These are phyloP conservation scores for Claviceps cyperi DNA, from an alignment of 2,329 filamentous ascomycete genomes.

Conservation along the genomic window DNA sequence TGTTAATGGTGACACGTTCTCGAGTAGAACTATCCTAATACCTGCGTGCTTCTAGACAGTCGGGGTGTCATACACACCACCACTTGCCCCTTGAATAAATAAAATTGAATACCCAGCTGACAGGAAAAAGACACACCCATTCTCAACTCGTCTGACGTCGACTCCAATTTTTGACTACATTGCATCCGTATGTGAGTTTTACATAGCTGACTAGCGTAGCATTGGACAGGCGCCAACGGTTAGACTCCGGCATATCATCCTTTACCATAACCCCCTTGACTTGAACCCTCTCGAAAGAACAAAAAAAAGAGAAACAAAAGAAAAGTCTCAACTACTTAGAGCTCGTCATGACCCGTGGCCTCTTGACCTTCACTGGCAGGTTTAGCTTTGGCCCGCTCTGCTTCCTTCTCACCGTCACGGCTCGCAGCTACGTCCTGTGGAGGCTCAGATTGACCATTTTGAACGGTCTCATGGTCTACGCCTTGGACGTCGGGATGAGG, in stretches of 20 bases:
- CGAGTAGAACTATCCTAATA: no score
- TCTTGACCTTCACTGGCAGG: slow-evolving; percentile 50
- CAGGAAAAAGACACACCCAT: no score
- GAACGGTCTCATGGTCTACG: slow-evolving; percentile 42
- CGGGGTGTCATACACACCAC: no score
- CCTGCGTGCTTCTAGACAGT: no score
- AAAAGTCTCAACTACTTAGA: slow-evolving; percentile 11
- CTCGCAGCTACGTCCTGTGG: slow-evolving; percentile 30
- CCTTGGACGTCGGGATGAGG: slow-evolving; percentile 49
- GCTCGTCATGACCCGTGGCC: slow-evolving; percentile 31
- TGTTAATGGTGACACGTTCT: no score
- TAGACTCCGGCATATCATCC: background rate
- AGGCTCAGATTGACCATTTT: slow-evolving; percentile 23
- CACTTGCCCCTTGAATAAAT: no score
- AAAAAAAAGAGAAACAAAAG: background rate
- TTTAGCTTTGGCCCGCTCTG: slow-evolving; percentile 40
- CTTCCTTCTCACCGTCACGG: slow-evolving; percentile 44
- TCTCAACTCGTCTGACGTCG: no score
- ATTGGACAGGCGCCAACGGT: background rate
- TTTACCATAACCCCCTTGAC: no score
- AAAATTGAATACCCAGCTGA: no score
- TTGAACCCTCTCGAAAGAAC: background rate
- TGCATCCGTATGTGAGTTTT: no score
- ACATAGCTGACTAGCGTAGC: background rate
- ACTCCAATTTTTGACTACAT: no score